Evolutionary conservation across 108 stramenopile species (phyloP), one percentile per base, ranked within the genome.

Genomic region (Bacterosira constricta): DNA sequence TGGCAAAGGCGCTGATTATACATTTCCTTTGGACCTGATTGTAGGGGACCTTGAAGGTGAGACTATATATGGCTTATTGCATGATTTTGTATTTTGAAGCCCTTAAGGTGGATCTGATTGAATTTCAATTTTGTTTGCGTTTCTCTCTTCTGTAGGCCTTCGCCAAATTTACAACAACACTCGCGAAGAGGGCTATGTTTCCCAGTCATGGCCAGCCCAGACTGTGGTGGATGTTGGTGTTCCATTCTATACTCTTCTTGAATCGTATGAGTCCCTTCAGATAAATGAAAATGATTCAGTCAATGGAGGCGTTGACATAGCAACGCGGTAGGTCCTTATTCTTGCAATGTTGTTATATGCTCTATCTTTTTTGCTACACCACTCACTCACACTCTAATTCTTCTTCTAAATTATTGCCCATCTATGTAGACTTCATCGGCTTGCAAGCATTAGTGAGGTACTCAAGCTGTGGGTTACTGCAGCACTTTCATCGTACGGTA

Each of bases 11-110:
- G 85, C 80, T 4, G 86, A 88, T 45, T 88, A 79, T 63, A 79
- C 79, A 25, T 87, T 92, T 55, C 94, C 94, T 37, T 60, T 91
- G 0, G 81, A 86, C 9, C 81, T 90, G 49, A 36, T 95, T 20
- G 68, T 77, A 10, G 45, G 41, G 63, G 63, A 45, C 34, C 77
- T 95, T 60, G 94, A 95, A 77, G 89, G 86, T 88, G 73, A 54
- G 86, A 59, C 11, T 32, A 25, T 39, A 6, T n/a, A n/a, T n/a
- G 35, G 31, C 36, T 21, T 30, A 12, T 61, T 20, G 26, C 13
- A 27, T 31, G 44, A 18, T 4, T 18, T 42, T 61, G 0, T 60
- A 15, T 46, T 12, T 23, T 20, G 25, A 26, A 37, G 21, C 0
- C 12, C 18, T 3, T 2, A 44, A 29, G 6, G 18, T 45, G 45